Conservation (phyloP, 2,329 filamentous ascomycete genomes). For the Aspergillus sp. region DNA sequence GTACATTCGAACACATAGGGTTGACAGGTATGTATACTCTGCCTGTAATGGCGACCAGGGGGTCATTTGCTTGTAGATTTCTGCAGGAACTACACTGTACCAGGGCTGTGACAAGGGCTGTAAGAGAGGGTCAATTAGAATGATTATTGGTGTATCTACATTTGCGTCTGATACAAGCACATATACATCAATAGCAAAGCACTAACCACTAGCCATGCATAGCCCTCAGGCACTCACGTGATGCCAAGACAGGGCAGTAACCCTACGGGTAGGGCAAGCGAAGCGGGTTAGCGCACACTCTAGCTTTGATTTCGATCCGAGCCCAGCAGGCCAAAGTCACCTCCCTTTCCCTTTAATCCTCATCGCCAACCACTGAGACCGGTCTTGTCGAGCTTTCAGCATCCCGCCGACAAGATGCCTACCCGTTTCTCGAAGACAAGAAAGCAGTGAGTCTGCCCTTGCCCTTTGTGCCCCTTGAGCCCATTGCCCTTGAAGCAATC, state of each 20-base stretch:
- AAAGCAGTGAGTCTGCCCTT: constrained; percentile 36
- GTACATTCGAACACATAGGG: no score
- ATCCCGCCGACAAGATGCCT: constrained; percentile 41
- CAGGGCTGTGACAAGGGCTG: no score
- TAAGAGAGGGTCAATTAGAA: no score
- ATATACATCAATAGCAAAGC: no score
- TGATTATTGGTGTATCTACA: no score
- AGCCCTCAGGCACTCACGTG: not conserved
- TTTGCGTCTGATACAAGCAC: no score
- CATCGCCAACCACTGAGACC: constrained; percentile 29
- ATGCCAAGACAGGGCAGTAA: constrained; percentile 18
- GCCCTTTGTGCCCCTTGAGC: constrained; percentile 1
- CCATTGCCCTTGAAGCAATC: not conserved
- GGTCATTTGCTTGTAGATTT: no score
- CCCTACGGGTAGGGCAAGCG: constrained; percentile 29
- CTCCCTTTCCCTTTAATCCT: constrained; percentile 11
- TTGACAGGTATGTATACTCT: no score
- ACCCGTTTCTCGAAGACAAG: constrained; percentile 45
- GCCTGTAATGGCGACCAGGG: no score
- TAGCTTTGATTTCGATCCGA: constrained; percentile 32
- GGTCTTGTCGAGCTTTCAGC: constrained; percentile 33
- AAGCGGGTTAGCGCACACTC: constrained; percentile 32
- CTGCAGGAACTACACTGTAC: no score
- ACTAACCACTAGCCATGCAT: no score
- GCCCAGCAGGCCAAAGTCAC: constrained; percentile 17